Evolutionary conservation across 352 stramenopile genomes (phyloP).

Genomic region (Globisporangium middletonii): DNA sequence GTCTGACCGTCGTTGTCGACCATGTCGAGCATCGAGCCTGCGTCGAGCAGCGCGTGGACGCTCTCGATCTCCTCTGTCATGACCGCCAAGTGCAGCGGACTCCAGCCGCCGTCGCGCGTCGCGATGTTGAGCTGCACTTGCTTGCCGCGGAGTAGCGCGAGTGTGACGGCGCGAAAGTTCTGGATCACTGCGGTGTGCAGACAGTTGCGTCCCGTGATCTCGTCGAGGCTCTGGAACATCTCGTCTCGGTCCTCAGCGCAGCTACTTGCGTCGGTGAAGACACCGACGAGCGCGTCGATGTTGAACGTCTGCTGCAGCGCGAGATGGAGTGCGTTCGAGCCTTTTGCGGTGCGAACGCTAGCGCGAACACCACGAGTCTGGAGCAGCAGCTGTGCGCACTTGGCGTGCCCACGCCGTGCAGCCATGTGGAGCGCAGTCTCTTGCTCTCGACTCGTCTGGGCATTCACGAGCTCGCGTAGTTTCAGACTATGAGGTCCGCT

Average conservation of each 20-base stretch:
- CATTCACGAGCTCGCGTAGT: slow-evolving; percentile 23
- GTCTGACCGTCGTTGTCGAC: slow-evolving; percentile 62
- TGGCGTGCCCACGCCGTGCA: slow-evolving; percentile 29
- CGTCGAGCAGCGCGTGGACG: slow-evolving; percentile 34
- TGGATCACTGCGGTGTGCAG: slow-evolving; percentile 63
- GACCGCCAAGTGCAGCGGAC: slow-evolving; percentile 54
- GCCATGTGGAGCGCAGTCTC: slow-evolving; percentile 49
- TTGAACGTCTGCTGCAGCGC: slow-evolving; percentile 58
- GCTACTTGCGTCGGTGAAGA: slow-evolving; percentile 25
- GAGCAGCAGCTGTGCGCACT: slow-evolving; percentile 34
- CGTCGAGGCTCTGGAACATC: slow-evolving; percentile 40
- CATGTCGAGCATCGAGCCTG: slow-evolving; percentile 47
- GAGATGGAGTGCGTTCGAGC: slow-evolving; percentile 55
- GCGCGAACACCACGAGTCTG: slow-evolving; percentile 15
- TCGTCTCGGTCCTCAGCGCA: slow-evolving; percentile 10
- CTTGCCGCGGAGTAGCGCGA: slow-evolving; percentile 35
- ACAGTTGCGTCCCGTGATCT: slow-evolving; percentile 33
- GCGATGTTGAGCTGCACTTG: slow-evolving; percentile 40
- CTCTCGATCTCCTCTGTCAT: slow-evolving; percentile 47
- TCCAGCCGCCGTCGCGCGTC: slow-evolving; percentile 45
- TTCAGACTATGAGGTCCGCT: slow-evolving; percentile 4
- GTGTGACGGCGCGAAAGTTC: slow-evolving; percentile 39
- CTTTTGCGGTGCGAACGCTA: slow-evolving; percentile 24
- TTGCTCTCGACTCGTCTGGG: slow-evolving; percentile 26
- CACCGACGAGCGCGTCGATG: slow-evolving; percentile 42